These are phyloP conservation scores for Endoconidiophora laricicola DNA, from an alignment of 2,329 filamentous ascomycete genomes.

Conservation along the genomic window DNA sequence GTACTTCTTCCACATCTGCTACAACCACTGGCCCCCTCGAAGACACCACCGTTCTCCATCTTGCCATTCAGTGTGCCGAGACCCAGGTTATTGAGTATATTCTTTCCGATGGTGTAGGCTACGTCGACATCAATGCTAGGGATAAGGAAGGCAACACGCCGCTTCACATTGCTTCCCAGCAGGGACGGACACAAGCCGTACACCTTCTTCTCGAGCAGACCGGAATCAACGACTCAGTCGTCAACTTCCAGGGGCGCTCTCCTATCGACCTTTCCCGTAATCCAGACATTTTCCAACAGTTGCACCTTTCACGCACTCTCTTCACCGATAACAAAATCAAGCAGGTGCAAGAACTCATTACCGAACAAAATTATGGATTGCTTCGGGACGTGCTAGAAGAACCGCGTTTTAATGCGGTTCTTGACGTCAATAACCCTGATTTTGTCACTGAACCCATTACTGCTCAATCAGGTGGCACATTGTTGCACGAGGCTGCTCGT, in stretches of 20 bases:
- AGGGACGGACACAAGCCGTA: constrained; percentile 68
- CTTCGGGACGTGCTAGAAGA: constrained; percentile 73
- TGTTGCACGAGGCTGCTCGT: constrained; percentile 84
- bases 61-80: constrained; percentile 92
- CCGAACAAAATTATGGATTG: constrained; percentile 54
- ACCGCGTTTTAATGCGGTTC: constrained; percentile 62
- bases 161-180: constrained; percentile 68
- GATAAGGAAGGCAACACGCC: constrained; percentile 92
- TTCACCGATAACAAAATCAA: constrained; percentile 77
- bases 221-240: constrained; percentile 72
- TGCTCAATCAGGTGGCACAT: constrained; percentile 67
- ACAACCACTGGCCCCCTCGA: constrained; percentile 35
- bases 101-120: constrained; percentile 52
- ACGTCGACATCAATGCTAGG: constrained; percentile 50
- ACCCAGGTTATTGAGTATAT: constrained; percentile 85
- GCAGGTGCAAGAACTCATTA: constrained; percentile 67
- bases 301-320: constrained; percentile 77
- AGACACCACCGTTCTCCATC: constrained; percentile 78
- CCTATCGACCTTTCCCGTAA: constrained; percentile 79
- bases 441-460: constrained; percentile 68
- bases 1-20: constrained; percentile 36
- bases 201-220: constrained; percentile 67
- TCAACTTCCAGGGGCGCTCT: constrained; percentile 70
- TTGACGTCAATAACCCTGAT: constrained; percentile 87
- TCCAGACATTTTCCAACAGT: constrained; percentile 86